These are phyloP conservation scores for Fusarium succisae DNA, from an alignment of 2,329 filamentous ascomycete genomes.

Conservation along the genomic window DNA sequence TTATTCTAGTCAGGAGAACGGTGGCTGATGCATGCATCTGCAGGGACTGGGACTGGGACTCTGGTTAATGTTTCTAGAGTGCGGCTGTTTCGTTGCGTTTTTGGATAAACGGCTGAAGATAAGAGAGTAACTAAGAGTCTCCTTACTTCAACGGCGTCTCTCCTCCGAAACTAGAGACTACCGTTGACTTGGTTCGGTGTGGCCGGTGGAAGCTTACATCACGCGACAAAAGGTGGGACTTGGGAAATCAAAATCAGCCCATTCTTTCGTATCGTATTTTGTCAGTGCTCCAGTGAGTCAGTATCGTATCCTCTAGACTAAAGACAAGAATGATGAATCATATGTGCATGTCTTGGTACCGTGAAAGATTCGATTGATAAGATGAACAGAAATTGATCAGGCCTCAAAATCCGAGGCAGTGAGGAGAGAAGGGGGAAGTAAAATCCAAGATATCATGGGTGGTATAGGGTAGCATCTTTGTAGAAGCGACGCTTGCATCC, in stretches of 20 bases:
- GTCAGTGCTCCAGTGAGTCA: not conserved
- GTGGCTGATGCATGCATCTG: not conserved
- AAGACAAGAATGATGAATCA: not conserved
- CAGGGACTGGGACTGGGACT: not conserved
- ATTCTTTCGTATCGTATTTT: not conserved
- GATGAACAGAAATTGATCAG: not conserved
- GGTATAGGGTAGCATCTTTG: not conserved
- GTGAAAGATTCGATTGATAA: not conserved
- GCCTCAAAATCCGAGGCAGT: not conserved
- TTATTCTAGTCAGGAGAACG: not conserved
- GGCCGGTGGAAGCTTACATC: not conserved
- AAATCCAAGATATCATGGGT: not conserved
- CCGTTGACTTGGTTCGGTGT: constrained; percentile 4
- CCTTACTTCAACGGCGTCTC: not conserved
- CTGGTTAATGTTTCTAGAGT: not conserved
- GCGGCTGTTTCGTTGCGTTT: not conserved
- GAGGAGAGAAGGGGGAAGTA: not conserved
- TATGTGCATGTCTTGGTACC: no score
- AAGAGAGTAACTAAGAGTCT: not conserved
- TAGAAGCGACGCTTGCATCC: not conserved
- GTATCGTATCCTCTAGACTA: not conserved
- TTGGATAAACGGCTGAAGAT: not conserved
- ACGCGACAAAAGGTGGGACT: constrained; percentile 4
- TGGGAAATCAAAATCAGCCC: not conserved
- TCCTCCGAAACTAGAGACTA: not conserved